Evolutionary conservation across 257 asterid species (phyloP).

Genomic region (Jacaranda copaia): DNA sequence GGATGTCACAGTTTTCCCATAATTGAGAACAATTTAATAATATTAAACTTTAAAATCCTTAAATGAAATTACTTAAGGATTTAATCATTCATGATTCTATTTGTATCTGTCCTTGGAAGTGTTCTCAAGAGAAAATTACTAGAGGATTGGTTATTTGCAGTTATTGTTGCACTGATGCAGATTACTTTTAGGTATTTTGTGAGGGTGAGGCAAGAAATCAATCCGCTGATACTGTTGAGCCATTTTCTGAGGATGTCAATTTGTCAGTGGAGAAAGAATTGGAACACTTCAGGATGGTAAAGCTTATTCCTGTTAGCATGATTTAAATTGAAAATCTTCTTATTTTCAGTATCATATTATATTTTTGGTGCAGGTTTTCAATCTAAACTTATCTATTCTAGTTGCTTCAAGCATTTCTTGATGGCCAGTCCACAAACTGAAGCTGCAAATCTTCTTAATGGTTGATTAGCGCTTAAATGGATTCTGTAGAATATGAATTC

Average conservation of each 20-base stretch:
- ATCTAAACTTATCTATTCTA: constrained; percentile 50
- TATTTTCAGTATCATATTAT: constrained; percentile 14
- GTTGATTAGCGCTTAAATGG: not conserved
- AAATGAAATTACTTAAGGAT: not conserved
- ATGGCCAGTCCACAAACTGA: constrained; percentile 31
- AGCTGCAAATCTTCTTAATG: constrained; percentile 8
- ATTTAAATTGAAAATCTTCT: constrained; percentile 3
- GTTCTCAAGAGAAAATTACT: not conserved
- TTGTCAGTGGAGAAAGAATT: constrained; percentile 58
- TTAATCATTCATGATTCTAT: not conserved
- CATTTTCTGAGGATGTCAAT: constrained; percentile 41
- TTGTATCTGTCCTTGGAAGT: not conserved
- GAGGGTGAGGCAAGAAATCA: constrained; percentile 49
- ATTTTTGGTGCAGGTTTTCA: constrained; percentile 56
- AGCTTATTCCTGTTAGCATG: constrained; percentile 24
- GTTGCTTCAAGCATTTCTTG: constrained; percentile 46
- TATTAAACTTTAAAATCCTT: not conserved
- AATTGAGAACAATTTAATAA: not conserved
- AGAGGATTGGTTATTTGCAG: not conserved
- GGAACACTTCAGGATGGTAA: constrained; percentile 70
- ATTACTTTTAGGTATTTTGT: constrained; percentile 53
- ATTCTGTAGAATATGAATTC: constrained; percentile 29
- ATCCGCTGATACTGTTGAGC: constrained; percentile 29
- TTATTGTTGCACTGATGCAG: constrained; percentile 30
- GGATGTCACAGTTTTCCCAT: not conserved